Evolutionary conservation across 2,329 filamentous ascomycete species (phyloP), one percentile per base, ranked within the genome.

Genomic region (Leptodontidium sp.): DNA sequence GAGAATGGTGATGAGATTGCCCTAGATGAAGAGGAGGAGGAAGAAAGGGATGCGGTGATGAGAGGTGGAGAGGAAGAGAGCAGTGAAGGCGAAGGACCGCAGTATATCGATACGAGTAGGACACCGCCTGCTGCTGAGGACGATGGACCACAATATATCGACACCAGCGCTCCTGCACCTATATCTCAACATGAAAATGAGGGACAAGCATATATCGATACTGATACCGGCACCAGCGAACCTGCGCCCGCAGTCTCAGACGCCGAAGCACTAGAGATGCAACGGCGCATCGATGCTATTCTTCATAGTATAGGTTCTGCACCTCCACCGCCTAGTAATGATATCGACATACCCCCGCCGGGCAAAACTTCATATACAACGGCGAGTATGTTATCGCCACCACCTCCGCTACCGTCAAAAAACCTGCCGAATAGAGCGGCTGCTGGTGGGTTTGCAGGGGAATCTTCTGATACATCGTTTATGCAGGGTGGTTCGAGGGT

Each of bases 271-370:
- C 49, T 65, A 9, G 72, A 75, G 61, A 69, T 73, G 52, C 77
- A 78, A 52, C 70, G 66, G 32, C 68, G 72, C 26, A 76, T 77
- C 32, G 74, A 78, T 69, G 73, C 73, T 8, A 71, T 77, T 57
- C 52, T 77, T 12, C 59, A 68, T 4, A 71, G 62, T 58, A 67
- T 72, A 43, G 69, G 66, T 2, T 67, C 64, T 40, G 58, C 47
- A 2, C 57, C 67, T 47, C 65, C 61, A 11, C 69, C 68, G n/a
- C 47, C 59, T 15, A 64, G 64, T 12, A 64, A 35, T 8, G 59
- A 70, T 12, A 21, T 26, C 8, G 21, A 55, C 29, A 8, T 12
- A 40, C 4, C 26, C 6, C 32, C 63, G 3, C 24, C 52, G 26
- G 17, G 58, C 21, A 45, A 38, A 40, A n/a, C 17, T 24, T 57